Evolutionary conservation across 139 green algal genomes (phyloP).

Genomic region (Haematococcus lacustris): DNA sequence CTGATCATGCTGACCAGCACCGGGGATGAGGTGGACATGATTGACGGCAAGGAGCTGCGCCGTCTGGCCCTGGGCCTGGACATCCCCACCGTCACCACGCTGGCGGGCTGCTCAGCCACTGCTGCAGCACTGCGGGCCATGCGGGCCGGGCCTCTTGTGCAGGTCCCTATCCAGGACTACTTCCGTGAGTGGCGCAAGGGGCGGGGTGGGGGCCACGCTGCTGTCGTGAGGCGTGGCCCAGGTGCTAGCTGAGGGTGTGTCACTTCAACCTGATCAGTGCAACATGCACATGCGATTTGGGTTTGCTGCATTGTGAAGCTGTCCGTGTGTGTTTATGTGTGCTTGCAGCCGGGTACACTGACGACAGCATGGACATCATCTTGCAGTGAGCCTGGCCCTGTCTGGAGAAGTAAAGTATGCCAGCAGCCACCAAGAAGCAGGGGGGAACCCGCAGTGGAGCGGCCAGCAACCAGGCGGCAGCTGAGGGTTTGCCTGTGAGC

Average conservation of each 20-base stretch:
- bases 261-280: neutral
- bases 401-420: too few species aligned
- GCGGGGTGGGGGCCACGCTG: neutral
- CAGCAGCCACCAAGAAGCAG: too few species aligned
- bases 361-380: constrained; percentile 34
- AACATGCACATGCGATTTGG: neutral
- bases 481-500: too few species aligned
- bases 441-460: too few species aligned
- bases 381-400: constrained; percentile 15
- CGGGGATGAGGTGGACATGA: constrained; percentile 81
- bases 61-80: constrained; percentile 68
- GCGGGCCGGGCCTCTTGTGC: constrained; percentile 61
- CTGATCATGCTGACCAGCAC: constrained; percentile 90
- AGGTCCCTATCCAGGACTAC: constrained; percentile 56
- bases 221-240: neutral
- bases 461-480: too few species aligned
- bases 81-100: constrained; percentile 92
- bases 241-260: neutral
- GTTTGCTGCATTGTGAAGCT: neutral
- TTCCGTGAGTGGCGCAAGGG: constrained; percentile 34
- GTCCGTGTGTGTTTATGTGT: neutral
- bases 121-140: constrained; percentile 76
- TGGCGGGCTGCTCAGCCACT: constrained; percentile 82
- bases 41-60: constrained; percentile 89
- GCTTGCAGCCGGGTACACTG: constrained; percentile 28